phyloP scores from a whole-genome alignment of 495 filamentous ascomycete genomes.

The Halenospora varia region DNA sequence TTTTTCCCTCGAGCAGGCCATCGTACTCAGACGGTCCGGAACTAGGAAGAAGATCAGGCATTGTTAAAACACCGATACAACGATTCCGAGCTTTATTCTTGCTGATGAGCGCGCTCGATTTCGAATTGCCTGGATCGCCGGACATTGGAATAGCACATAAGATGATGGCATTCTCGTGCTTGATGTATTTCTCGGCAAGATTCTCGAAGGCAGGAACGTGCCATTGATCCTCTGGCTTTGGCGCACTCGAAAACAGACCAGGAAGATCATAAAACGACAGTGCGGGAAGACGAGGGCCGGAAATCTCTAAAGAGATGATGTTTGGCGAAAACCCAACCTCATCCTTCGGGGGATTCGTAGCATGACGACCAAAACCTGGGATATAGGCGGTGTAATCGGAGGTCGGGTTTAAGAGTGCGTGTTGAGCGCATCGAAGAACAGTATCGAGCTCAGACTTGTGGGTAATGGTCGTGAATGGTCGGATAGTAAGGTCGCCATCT shows the following conservation, averaged over 20 bases:
- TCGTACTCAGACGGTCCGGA: slow-evolving; percentile 53
- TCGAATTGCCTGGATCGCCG: slow-evolving; percentile 65
- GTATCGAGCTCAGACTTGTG: slow-evolving; percentile 18
- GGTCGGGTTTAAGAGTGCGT: slow-evolving; percentile 65
- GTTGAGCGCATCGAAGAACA: slow-evolving; percentile 53
- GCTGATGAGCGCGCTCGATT: slow-evolving; percentile 58
- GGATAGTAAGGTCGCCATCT: slow-evolving; percentile 19
- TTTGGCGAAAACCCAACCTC: slow-evolving; percentile 75
- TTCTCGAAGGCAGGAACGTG: slow-evolving; percentile 65
- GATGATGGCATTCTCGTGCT: slow-evolving; percentile 60
- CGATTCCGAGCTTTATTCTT: slow-evolving; percentile 53
- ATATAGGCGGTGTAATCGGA: slow-evolving; percentile 26
- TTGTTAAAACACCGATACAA: slow-evolving; percentile 75
- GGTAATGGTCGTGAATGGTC: slow-evolving; percentile 20
- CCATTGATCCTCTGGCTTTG: slow-evolving; percentile 45
- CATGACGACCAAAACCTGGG: slow-evolving; percentile 31
- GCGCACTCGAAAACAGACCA: slow-evolving; percentile 64
- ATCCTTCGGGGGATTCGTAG: slow-evolving; percentile 25
- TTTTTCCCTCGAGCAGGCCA: slow-evolving; percentile 49
- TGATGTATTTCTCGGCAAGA: slow-evolving; percentile 63
- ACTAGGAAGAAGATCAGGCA: slow-evolving; percentile 62
- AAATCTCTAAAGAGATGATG: slow-evolving; percentile 68
- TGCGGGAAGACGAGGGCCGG: slow-evolving; percentile 60
- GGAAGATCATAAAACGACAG: slow-evolving; percentile 80
- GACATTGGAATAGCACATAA: slow-evolving; percentile 74